A percentile compares a stretch with the other conserved stretches of the same genome.
phyloP scores from a whole-genome alignment of 2,329 filamentous ascomycete genomes.

The Apiospora hydei region DNA sequence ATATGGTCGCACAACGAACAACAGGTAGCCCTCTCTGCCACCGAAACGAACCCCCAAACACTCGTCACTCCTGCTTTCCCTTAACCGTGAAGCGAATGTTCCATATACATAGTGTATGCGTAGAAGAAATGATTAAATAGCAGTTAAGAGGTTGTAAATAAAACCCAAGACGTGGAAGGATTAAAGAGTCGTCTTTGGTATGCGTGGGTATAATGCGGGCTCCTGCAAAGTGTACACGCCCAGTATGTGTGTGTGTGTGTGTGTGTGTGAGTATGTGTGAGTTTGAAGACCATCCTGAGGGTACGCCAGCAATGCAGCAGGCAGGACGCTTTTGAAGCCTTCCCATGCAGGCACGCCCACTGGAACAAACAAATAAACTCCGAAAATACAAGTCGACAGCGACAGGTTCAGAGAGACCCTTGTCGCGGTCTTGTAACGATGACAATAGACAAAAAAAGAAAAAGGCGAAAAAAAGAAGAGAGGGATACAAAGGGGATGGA shows the following conservation, averaged over 20 bases:
- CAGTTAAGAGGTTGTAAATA: background rate
- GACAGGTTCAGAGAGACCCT: background rate
- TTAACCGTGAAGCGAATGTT: background rate
- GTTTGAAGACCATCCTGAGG: background rate
- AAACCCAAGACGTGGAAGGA: background rate
- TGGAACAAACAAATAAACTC: background rate
- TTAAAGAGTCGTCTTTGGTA: background rate
- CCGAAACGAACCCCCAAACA: background rate
- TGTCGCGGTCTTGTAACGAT: constrained; percentile 2
- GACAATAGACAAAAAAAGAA: background rate
- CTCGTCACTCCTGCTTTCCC: background rate
- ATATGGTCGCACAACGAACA: background rate
- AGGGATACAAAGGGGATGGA: background rate
- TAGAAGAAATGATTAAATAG: background rate
- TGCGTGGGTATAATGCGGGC: constrained; percentile 12
- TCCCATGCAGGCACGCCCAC: background rate
- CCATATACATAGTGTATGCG: background rate
- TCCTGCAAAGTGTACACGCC: background rate
- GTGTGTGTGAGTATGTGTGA: background rate
- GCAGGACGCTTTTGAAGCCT: constrained; percentile 4
- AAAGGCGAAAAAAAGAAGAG: background rate
- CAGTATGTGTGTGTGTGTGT: background rate
- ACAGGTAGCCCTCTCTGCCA: background rate
- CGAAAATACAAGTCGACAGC: background rate
- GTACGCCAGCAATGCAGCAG: constrained; percentile 17